Percentiles rank a stretch among this genome's conserved stretches.
These are phyloP conservation scores for Blastocladiella britannica DNA, from an alignment of 192 early-diverging fungal species.

Conservation along the genomic window DNA sequence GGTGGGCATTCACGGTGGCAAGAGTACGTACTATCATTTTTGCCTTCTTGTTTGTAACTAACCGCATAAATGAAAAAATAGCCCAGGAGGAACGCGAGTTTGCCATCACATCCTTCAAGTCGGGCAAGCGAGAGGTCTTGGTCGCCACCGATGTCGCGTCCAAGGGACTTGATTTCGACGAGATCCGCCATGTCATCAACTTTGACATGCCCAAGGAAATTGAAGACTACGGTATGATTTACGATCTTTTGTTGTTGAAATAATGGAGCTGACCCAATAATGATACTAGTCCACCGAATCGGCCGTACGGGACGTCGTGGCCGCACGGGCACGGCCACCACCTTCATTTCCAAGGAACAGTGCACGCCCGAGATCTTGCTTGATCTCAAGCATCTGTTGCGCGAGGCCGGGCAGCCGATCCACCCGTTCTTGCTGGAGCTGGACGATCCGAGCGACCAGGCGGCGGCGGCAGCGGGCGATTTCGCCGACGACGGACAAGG, in stretches of 20 bases:
- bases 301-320: slow-evolving; percentile 93
- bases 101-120: slow-evolving; percentile 76
- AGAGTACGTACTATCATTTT: slow-evolving; percentile 28
- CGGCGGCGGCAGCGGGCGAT: slow-evolving; percentile 6
- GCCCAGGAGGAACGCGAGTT: slow-evolving; percentile 94
- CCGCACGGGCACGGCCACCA: slow-evolving; percentile 88
- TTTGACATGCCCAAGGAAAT: slow-evolving; percentile 99
- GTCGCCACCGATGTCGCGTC: slow-evolving; percentile 92
- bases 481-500: slow-evolving; percentile 36
- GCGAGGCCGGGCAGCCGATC: slow-evolving; percentile 80
- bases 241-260: too few relatives aligned
- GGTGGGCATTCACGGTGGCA: slow-evolving; percentile 87
- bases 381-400: slow-evolving; percentile 79
- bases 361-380: slow-evolving; percentile 83
- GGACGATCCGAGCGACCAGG: slow-evolving; percentile 69
- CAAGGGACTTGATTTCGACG: slow-evolving; percentile 87
- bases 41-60: slow-evolving; percentile 2
- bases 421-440: slow-evolving; percentile 67
- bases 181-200: slow-evolving; percentile 95
- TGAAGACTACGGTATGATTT: slow-evolving; percentile 72
- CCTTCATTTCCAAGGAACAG: slow-evolving; percentile 75
- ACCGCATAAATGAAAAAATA: slow-evolving; percentile 9
- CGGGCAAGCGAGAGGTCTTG: slow-evolving; percentile 78
- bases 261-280: too few relatives aligned
- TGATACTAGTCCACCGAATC: slow-evolving; percentile 78